phyloP scores from a whole-genome alignment of 257 asterid genomes.

The Penstemon davidsonii region DNA sequence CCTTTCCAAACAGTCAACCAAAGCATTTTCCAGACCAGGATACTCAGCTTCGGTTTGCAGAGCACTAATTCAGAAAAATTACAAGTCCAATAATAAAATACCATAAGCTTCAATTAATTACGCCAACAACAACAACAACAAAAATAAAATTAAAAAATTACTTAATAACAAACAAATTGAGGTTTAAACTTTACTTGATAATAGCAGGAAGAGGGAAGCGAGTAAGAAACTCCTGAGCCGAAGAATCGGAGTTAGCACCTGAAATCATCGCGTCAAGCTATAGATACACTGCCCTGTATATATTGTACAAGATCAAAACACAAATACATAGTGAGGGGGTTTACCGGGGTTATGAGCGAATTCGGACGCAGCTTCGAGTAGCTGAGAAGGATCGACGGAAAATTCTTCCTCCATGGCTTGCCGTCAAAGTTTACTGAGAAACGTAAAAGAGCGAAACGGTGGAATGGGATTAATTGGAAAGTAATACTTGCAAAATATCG shows the following conservation, averaged over 20 bases:
- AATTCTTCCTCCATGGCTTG: conserved; percentile 77
- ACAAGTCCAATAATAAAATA: conserved; percentile 19
- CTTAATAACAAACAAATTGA: background rate
- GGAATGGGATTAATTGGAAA: too few species aligned
- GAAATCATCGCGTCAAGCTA: conserved; percentile 25
- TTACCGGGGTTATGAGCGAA: conserved; percentile 61
- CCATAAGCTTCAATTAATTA: background rate
- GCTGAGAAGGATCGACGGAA: conserved; percentile 66
- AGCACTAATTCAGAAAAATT: conserved; percentile 45
- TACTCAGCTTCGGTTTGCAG: conserved; percentile 70
- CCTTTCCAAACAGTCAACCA: conserved; percentile 77
- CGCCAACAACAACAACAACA: background rate
- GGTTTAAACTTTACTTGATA: conserved; percentile 47
- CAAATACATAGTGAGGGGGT: background rate
- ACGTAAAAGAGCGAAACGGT: too few species aligned
- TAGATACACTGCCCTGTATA: background rate
- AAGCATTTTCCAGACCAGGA: conserved; percentile 75
- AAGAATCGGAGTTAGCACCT: conserved; percentile 71
- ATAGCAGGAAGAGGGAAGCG: conserved; percentile 85
- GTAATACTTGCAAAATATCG: too few species aligned
- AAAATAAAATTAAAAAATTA: background rate
- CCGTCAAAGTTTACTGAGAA: conserved; percentile 18
- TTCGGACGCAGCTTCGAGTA: conserved; percentile 76
- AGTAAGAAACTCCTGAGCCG: conserved; percentile 68
- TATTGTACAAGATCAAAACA: background rate